These are phyloP conservation scores for Apiospora kogelbergensis DNA, from an alignment of 2,329 filamentous ascomycete species.

Conservation along the genomic window DNA sequence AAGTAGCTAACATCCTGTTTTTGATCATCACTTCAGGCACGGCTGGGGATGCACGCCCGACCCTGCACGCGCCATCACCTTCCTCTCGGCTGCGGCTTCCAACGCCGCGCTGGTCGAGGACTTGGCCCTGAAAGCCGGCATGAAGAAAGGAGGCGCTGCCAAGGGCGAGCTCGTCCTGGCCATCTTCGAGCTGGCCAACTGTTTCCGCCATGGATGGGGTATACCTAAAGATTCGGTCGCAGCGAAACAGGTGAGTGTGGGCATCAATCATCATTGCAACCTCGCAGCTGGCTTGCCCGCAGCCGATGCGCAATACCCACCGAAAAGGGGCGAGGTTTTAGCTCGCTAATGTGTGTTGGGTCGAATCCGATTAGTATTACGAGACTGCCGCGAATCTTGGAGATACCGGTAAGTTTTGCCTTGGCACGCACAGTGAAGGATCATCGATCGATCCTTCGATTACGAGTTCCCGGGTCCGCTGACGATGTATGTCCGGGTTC, in stretches of 20 bases:
- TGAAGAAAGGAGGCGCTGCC: conserved; percentile 89
- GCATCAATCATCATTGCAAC: not conserved
- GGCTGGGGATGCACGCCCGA: conserved; percentile 86
- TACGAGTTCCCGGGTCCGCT: conserved; percentile 5
- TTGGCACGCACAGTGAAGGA: not conserved
- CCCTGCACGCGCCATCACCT: conserved; percentile 72
- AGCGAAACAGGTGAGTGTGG: conserved; percentile 64
- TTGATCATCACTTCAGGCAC: conserved; percentile 56
- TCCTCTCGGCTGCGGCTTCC: conserved; percentile 83
- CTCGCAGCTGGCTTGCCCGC: not conserved
- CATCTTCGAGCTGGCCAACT: conserved; percentile 92
- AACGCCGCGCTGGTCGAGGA: conserved; percentile 88
- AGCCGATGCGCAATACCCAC: not conserved
- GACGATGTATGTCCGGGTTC: conserved; percentile 19
- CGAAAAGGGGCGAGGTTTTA: not conserved
- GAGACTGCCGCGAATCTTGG: conserved; percentile 96
- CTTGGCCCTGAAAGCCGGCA: conserved; percentile 78
- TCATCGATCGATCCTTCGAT: conserved; percentile 24
- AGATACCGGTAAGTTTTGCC: conserved; percentile 64
- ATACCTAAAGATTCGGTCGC: conserved; percentile 82
- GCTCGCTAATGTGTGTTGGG: conserved; percentile 20
- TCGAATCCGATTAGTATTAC: conserved; percentile 71
- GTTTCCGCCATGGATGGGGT: conserved; percentile 93
- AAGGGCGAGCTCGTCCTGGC: conserved; percentile 96
- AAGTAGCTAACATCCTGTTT: not conserved